phyloP scores from a whole-genome alignment of 2,329 filamentous ascomycete species.

The Venturia aucupariae region DNA sequence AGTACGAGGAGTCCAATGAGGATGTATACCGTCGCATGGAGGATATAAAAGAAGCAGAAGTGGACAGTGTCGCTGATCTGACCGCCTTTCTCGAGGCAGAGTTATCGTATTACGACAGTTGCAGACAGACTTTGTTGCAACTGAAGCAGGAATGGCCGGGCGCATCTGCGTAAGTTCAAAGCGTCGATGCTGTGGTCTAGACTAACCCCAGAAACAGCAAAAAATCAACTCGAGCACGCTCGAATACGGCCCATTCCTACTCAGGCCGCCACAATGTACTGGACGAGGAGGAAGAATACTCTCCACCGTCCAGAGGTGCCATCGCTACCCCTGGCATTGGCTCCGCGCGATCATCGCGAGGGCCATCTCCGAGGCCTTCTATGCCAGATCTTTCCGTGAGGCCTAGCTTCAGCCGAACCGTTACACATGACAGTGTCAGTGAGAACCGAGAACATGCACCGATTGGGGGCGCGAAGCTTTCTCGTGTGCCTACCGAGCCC shows the following conservation, averaged over 20 bases:
- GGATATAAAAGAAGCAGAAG: conserved; percentile 88
- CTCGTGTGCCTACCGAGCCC: conserved; percentile 47
- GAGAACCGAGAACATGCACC: conserved; percentile 43
- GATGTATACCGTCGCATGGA: conserved; percentile 89
- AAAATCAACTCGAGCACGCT: conserved; percentile 21
- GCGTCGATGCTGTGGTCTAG: conserved; percentile 14
- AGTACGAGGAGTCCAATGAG: conserved; percentile 92
- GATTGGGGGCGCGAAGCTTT: conserved; percentile 35
- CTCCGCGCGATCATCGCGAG: conserved; percentile 32
- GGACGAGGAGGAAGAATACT: conserved; percentile 33
- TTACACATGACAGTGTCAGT: conserved; percentile 23
- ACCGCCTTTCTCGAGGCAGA: conserved; percentile 78
- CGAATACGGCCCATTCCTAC: conserved; percentile 56
- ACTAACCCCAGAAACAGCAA: conserved; percentile 3
- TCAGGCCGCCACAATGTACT: conserved; percentile 48
- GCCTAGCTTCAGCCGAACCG: conserved; percentile 1
- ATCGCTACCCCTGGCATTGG: conserved; percentile 5
- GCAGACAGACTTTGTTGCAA: conserved; percentile 69
- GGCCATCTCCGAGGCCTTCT: conserved; percentile 33
- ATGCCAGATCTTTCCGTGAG: conserved; percentile 32
- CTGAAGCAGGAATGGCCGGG: conserved; percentile 61
- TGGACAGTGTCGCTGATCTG: conserved; percentile 71
- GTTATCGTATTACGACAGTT: conserved; percentile 83
- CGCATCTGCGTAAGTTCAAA: conserved; percentile 35
- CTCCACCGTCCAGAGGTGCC: conserved; percentile 14